Percentiles rank a stretch among this genome's conserved stretches.
Conservation (phyloP, 192 early-diverging fungal genomes). For the Coemansia umbellata region DNA sequence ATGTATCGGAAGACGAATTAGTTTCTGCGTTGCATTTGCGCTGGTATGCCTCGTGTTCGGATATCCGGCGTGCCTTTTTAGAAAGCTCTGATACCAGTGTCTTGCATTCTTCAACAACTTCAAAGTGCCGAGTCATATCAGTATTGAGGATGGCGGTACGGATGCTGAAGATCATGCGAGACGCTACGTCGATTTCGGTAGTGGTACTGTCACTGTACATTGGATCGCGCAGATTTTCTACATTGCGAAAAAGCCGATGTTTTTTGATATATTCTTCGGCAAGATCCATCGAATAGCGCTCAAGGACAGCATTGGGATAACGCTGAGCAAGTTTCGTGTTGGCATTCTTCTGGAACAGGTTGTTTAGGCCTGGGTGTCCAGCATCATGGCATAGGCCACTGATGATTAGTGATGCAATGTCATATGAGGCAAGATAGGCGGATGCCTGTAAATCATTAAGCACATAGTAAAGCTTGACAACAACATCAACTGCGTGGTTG, state of each 20-base stretch:
- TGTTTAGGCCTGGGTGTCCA: conserved; percentile 87
- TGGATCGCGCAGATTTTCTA: conserved; percentile 48
- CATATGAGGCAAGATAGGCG: conserved; percentile 63
- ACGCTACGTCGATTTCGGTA: conserved; percentile 33
- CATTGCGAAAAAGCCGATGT: conserved; percentile 64
- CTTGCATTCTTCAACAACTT: conserved; percentile 55
- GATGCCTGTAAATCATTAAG: conserved; percentile 64
- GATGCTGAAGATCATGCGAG: conserved; percentile 44
- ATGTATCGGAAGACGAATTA: not conserved
- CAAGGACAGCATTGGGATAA: conserved; percentile 85
- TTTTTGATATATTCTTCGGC: conserved; percentile 71
- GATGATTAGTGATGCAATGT: conserved; percentile 73
- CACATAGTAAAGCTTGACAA: conserved; percentile 76
- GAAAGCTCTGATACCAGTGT: conserved; percentile 36
- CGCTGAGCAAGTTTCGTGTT: conserved; percentile 66
- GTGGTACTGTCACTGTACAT: conserved; percentile 53
- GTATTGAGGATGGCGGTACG: conserved; percentile 76
- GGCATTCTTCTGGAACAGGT: conserved; percentile 86
- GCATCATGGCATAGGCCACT: conserved; percentile 89
- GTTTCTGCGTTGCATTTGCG: conserved; percentile 10
- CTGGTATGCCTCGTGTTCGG: conserved; percentile 29
- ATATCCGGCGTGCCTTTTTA: conserved; percentile 39
- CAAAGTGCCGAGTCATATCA: conserved; percentile 90
- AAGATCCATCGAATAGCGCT: conserved; percentile 78
- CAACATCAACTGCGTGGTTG: conserved; percentile 88